Conservation (phyloP, 306 rosid genomes). For the Begonia peltatifolia region DNA sequence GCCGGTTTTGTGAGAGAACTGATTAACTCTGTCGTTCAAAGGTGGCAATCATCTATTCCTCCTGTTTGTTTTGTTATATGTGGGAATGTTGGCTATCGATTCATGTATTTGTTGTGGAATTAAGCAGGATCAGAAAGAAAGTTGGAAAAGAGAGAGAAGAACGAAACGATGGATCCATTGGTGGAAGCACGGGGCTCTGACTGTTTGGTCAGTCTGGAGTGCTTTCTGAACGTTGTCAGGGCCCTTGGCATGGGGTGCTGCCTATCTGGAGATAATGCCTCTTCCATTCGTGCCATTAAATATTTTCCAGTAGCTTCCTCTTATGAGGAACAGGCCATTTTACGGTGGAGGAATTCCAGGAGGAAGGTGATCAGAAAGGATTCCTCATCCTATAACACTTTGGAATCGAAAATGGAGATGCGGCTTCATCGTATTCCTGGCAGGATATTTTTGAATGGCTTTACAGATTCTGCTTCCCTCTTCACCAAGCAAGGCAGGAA, state of each 20-base stretch:
- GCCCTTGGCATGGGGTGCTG: constrained; percentile 95
- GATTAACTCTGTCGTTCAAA: too few relatives aligned
- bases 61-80: background rate
- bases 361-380: constrained; percentile 22
- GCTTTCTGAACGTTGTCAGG: constrained; percentile 65
- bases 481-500: constrained; percentile 56
- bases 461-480: constrained; percentile 40
- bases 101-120: too few relatives aligned
- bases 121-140: too few relatives aligned
- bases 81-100: background rate
- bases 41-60: background rate
- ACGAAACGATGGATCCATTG: constrained; percentile 36
- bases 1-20: background rate
- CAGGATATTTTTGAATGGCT: constrained; percentile 52
- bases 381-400: background rate
- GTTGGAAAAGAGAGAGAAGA: background rate
- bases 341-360: constrained; percentile 19
- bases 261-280: constrained; percentile 18
- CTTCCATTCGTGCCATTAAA: constrained; percentile 17
- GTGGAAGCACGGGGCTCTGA: constrained; percentile 46
- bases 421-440: constrained; percentile 41
- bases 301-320: constrained; percentile 22
- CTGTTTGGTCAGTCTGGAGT: constrained; percentile 64
- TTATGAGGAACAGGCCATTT: constrained; percentile 8
- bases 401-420: constrained; percentile 24